These are phyloP conservation scores for Moniliella sp. DNA, from an alignment of 1,284 basidiomycete genomes.

Conservation along the genomic window DNA sequence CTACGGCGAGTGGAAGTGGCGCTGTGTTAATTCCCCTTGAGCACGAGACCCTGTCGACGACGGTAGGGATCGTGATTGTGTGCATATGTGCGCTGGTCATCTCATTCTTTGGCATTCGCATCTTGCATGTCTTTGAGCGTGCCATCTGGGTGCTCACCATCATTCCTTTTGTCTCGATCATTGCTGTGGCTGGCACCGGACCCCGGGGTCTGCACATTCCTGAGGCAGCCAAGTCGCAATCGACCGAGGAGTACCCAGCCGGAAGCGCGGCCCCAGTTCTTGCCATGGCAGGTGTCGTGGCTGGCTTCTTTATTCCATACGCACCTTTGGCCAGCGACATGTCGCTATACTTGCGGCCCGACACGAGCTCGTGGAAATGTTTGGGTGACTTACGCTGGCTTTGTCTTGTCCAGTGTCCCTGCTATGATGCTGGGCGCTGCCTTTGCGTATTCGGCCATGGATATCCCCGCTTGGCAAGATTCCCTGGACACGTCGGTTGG, in stretches of 20 bases:
- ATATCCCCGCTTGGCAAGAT: slow-evolving; percentile 39
- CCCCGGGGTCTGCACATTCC: slow-evolving; percentile 40
- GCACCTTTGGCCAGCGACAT: slow-evolving; percentile 33
- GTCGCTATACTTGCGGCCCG: slow-evolving; percentile 35
- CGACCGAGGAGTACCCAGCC: slow-evolving; percentile 38
- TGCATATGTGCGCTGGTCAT: slow-evolving; percentile 52
- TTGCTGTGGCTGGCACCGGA: slow-evolving; percentile 41
- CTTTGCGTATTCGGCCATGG: slow-evolving; percentile 40
- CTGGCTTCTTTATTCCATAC: slow-evolving; percentile 42
- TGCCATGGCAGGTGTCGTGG: slow-evolving; percentile 41
- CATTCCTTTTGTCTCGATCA: slow-evolving; percentile 43
- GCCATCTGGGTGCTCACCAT: slow-evolving; percentile 59
- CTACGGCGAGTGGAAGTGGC: neutral
- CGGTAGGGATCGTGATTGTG: slow-evolving; percentile 69
- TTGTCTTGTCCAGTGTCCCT: slow-evolving; percentile 40
- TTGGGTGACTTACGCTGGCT: slow-evolving; percentile 38
- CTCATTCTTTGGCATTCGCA: slow-evolving; percentile 56
- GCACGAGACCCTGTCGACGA: slow-evolving; percentile 30
- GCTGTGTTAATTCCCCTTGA: neutral
- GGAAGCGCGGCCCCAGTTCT: slow-evolving; percentile 36
- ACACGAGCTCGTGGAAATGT: slow-evolving; percentile 38
- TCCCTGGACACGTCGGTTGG: slow-evolving; percentile 35
- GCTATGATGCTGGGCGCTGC: slow-evolving; percentile 43
- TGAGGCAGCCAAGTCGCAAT: too few relatives aligned
- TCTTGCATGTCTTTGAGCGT: slow-evolving; percentile 48